Evolutionary conservation across 2,329 filamentous ascomycete genomes (phyloP), one percentile per base, ranked within the genome.

Genomic region (Pseudogymnoascus sp.): DNA sequence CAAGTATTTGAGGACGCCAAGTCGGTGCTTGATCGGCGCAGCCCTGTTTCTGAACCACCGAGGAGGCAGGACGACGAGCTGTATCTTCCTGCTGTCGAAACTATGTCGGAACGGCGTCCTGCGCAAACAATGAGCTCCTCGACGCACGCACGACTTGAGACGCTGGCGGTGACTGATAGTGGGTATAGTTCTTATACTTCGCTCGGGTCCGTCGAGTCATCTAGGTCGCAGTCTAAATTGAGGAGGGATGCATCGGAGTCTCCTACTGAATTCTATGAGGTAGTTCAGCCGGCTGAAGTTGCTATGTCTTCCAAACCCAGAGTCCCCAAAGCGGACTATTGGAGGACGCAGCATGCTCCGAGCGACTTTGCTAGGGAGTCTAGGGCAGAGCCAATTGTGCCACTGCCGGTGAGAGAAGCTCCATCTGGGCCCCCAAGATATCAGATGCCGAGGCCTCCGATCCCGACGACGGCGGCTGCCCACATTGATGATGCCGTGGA

Each of bases 161-260:
- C 17, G 10, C 9, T 13, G 19, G 40, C 40, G 21, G 66, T 68
- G 76, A 21, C 67, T 80, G 33, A 72, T 78, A 64, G 71, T 78
- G 28, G 35, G 17, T 40, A 36, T 61, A 35, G n/a, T 13, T 36
- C 31, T 35, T 35, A 61, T 23, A 38, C 59, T 17, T 35, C 59
- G 10, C n/a, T 35, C 31, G 33, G 19, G 11, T 36, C 59, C 2
- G 26, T 40, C 15, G 10, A 61, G 9, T 23, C 59, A 23, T 31
- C 40, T 10, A 11, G 40, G 40, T 44, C 40, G 4, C 17, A 6
- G 19, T 21, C 17, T 0, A 44, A 44, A 21, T 17, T 44, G n/a
- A n/a, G n/a, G 40, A 44, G 40, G 19, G 19, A 44, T 44, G 10
- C 40, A 3, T 44, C 40, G 7, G 40, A 44, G 13, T 44, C 40